Conservation (phyloP, 2,329 filamentous ascomycete species). For the Metarhizium robertsii region DNA sequence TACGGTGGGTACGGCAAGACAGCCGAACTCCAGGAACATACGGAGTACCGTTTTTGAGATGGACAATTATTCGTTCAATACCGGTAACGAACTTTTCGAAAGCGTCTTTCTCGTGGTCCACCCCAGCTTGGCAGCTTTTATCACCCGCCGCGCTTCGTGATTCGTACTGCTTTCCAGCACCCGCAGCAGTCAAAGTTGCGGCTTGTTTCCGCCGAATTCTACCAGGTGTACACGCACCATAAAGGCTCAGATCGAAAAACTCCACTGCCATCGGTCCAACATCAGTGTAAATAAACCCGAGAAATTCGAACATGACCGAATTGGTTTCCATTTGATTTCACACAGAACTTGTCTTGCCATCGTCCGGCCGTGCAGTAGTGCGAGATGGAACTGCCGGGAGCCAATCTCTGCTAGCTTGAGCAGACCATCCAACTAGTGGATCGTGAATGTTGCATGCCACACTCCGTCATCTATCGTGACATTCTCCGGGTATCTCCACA, state of each 20-base stretch:
- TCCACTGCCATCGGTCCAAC: too few species aligned
- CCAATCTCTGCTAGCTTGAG: neutral
- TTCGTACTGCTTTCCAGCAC: neutral
- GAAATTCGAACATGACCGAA: neutral
- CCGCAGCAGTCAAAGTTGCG: too few species aligned
- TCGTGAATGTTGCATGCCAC: conserved; percentile 3
- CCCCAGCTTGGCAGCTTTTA: neutral
- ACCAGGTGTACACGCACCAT: too few species aligned
- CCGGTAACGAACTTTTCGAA: neutral
- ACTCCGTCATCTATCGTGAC: conserved; percentile 2
- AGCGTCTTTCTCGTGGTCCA: neutral
- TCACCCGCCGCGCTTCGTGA: neutral
- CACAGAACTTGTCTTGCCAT: neutral
- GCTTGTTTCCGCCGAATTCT: too few species aligned
- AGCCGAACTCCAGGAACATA: neutral
- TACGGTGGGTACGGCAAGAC: conserved; percentile 1
- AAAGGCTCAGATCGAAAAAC: too few species aligned
- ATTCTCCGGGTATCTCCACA: neutral
- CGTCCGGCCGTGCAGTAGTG: neutral
- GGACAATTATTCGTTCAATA: neutral
- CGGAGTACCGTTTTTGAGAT: neutral
- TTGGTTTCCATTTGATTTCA: neutral
- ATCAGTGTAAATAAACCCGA: too few species aligned
- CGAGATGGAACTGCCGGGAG: neutral
- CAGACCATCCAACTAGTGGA: neutral